Evolutionary conservation across 495 filamentous ascomycete genomes (phyloP).

Genomic region (Thozetella sp.): DNA sequence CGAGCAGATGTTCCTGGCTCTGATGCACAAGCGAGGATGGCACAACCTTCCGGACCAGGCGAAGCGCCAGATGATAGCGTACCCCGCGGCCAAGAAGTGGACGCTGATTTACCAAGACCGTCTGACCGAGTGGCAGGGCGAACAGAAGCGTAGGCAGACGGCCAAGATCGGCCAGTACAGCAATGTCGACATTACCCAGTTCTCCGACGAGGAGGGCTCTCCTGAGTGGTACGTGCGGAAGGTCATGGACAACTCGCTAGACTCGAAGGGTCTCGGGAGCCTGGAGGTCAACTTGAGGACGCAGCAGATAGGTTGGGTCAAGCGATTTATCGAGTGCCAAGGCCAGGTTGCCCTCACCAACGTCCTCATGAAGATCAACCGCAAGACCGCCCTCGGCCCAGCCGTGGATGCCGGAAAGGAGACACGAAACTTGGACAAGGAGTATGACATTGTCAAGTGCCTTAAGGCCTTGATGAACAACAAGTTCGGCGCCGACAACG

Average conservation of each 20-base stretch:
- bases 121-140: constrained; percentile 88
- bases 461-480: constrained; percentile 98
- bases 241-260: constrained; percentile 94
- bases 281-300: constrained; percentile 92
- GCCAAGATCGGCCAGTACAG: constrained; percentile 66
- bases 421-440: constrained; percentile 88
- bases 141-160: constrained; percentile 82
- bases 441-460: constrained; percentile 98
- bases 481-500: constrained; percentile 97
- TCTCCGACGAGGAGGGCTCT: constrained; percentile 90
- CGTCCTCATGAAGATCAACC: constrained; percentile 89
- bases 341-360: constrained; percentile 96
- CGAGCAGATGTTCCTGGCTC: constrained; percentile 86
- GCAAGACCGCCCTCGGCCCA: constrained; percentile 76
- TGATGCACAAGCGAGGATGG: constrained; percentile 98
- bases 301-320: constrained; percentile 98
- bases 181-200: constrained; percentile 59
- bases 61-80: constrained; percentile 90
- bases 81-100: constrained; percentile 95
- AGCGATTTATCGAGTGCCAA: constrained; percentile 94
- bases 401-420: constrained; percentile 65
- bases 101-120: constrained; percentile 94
- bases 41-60: constrained; percentile 97
- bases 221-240: constrained; percentile 98
- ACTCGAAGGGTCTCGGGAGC: constrained; percentile 86